Conservation (phyloP, 257 asterid species). For the Nyctanthes arbortristis region DNA sequence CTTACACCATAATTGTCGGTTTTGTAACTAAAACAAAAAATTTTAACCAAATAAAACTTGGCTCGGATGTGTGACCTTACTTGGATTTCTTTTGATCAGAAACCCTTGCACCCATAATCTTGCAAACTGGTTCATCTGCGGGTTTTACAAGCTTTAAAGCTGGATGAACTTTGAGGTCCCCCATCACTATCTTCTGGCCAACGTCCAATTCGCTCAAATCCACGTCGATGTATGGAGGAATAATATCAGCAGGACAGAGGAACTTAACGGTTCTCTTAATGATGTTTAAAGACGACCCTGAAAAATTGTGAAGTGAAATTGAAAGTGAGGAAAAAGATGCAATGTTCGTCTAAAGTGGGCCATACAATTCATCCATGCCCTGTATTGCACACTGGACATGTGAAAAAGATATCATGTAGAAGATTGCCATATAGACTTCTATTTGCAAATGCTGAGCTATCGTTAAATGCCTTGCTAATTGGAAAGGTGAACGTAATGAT, state of each 20-base stretch:
- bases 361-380: no score
- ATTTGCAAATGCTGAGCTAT: no score
- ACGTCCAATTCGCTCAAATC: constrained; percentile 89
- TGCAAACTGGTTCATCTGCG: constrained; percentile 43
- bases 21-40: background rate
- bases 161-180: constrained; percentile 86
- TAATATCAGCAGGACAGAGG: constrained; percentile 82
- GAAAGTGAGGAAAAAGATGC: background rate
- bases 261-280: constrained; percentile 79
- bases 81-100: constrained; percentile 55
- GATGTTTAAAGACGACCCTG: constrained; percentile 76
- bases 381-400: no score
- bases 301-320: constrained; percentile 16
- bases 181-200: constrained; percentile 73
- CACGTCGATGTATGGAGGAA: constrained; percentile 88
- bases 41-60: background rate
- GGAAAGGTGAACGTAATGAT: no score
- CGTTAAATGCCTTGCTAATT: no score
- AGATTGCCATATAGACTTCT: no score
- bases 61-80: constrained; percentile 5
- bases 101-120: constrained; percentile 48
- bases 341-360: background rate
- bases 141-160: constrained; percentile 62
- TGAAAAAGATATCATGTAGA: no score
- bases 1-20: background rate